phyloP scores from a whole-genome alignment of 2,329 filamentous ascomycete species.

The Fusarium dimerum region DNA sequence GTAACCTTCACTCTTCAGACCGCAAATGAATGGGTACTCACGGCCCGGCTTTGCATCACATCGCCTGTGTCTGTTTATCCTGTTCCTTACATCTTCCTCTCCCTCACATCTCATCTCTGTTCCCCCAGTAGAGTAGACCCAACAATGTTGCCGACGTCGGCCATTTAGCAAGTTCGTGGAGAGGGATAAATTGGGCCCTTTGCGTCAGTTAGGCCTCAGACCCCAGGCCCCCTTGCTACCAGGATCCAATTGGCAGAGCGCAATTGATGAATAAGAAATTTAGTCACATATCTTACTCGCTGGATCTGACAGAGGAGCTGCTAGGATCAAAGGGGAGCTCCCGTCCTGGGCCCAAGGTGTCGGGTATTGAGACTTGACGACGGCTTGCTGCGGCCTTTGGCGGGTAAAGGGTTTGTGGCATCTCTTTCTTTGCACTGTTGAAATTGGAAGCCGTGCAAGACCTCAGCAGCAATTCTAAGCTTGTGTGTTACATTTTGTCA shows the following conservation, averaged over 20 bases:
- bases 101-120: no score
- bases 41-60: background rate
- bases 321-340: slow-evolving; percentile 22
- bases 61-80: background rate
- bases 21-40: background rate
- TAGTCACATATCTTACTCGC: background rate
- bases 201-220: background rate
- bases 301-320: slow-evolving; percentile 1
- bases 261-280: background rate
- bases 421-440: no score
- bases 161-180: background rate
- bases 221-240: background rate
- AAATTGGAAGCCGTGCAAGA: no score
- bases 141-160: background rate
- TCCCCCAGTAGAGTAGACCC: background rate
- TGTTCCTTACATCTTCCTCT: no score
- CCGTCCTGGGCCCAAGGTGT: slow-evolving; percentile 4
- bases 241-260: background rate
- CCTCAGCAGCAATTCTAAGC: no score
- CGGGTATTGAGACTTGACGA: background rate
- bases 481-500: no score
- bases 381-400: slow-evolving; percentile 18
- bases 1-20: background rate
- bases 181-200: background rate
- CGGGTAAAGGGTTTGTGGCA: background rate